These are phyloP conservation scores for Colletotrichum sansevieriae DNA, from an alignment of 2,329 filamentous ascomycete genomes.

Conservation along the genomic window DNA sequence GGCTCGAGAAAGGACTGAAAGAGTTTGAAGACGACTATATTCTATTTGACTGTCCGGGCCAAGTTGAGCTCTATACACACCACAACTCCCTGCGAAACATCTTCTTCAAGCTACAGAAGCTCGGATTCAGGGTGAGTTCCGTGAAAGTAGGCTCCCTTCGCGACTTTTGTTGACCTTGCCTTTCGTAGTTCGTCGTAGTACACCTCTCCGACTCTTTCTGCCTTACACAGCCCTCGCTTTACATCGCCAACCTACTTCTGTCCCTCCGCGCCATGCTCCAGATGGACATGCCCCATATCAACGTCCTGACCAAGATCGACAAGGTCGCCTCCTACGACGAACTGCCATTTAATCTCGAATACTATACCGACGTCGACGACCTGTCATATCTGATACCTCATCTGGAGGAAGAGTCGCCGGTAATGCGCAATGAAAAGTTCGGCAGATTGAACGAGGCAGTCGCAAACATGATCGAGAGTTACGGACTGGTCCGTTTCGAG, in stretches of 20 bases:
- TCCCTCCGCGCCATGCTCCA: conserved; percentile 97
- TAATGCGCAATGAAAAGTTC: conserved; percentile 80
- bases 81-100: conserved; percentile 93
- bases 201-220: conserved; percentile 96
- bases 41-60: conserved; percentile 95
- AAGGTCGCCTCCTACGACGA: conserved; percentile 88
- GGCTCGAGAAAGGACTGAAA: conserved; percentile 85
- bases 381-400: conserved; percentile 85
- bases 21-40: conserved; percentile 90
- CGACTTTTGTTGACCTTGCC: background rate
- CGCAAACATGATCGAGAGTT: conserved; percentile 87
- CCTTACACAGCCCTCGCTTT: conserved; percentile 91
- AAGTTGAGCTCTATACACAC: conserved; percentile 97
- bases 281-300: conserved; percentile 96
- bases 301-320: conserved; percentile 98
- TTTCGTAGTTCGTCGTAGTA: conserved; percentile 83
- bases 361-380: conserved; percentile 97
- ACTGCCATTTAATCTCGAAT: conserved; percentile 95
- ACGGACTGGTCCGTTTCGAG: conserved; percentile 91
- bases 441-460: conserved; percentile 87
- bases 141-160: background rate
- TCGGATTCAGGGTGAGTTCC: conserved; percentile 86
- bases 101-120: conserved; percentile 89
- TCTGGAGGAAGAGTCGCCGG: conserved; percentile 82
- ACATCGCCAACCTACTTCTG: conserved; percentile 93